Evolutionary conservation across 129 eudicot species (phyloP), one percentile per base, ranked within the genome.

Genomic region (Artemisia argyi): DNA sequence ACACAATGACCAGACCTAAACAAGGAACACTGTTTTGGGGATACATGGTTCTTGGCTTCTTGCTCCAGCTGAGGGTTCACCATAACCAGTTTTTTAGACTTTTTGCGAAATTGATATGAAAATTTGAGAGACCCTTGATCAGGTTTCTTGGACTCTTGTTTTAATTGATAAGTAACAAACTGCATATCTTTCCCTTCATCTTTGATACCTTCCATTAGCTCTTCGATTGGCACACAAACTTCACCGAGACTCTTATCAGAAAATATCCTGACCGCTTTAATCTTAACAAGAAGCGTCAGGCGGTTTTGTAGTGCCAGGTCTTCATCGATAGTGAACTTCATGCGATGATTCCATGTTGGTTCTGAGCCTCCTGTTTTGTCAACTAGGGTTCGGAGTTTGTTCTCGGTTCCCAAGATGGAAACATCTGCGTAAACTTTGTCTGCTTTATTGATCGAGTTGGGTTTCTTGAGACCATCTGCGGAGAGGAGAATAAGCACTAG

Each of bases 271-370:
- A 79, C 80, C 44, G 77, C 67, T 54, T 74, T 65, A 49, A 87
- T 75, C 73, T 79, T 68, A 56, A 87, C 66, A 7, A 69, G 74
- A 20, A 87, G 79, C 1, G 74, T 50, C 13, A 76, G 67, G 8
- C 77, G 79, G 74, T 76, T 78, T 24, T 72, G 69, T 65, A 28
- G 49, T 12, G 71, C 79, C 13, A 78, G 76, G 1, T 72, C 16
- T 67, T 88, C 95, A 11, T 85, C 88, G 15, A 85, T 64, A 12
- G 79, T 68, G 64, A 85, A 88, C 55, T 66, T 74, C 76, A 85
- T 80, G 35, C 85, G 85, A 68, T 72, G 82, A 52, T 88, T 85
- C 95, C 95, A 88, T 7, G 74, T 58, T 7, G 90, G 95, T 26
- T 75, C 72, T 28, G 82, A 55, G 44, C 79, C 83, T 3, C 84